Conservation (phyloP, 192 early-diverging fungal species). For the Coemansia asiatica region DNA sequence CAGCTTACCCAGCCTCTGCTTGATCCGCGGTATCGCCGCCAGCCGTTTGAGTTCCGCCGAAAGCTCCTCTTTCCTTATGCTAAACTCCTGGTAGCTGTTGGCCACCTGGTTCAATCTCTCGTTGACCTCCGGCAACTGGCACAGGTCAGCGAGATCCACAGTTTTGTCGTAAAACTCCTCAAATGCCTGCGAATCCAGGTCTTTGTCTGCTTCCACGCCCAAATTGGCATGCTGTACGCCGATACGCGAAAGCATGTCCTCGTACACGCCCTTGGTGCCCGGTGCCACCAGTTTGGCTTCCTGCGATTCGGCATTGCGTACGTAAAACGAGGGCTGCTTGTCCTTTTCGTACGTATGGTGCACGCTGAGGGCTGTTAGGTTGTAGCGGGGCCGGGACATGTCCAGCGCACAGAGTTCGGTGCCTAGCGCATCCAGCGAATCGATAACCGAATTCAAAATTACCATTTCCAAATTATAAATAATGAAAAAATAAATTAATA, state of each 20-base stretch:
- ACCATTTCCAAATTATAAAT: conserved; percentile 14
- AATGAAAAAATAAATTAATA: background rate
- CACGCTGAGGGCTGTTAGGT: conserved; percentile 37
- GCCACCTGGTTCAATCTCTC: conserved; percentile 53
- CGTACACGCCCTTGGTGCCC: conserved; percentile 54
- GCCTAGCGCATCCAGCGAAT: conserved; percentile 39
- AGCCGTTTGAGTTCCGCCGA: conserved; percentile 41
- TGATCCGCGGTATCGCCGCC: conserved; percentile 45
- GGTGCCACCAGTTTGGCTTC: conserved; percentile 54
- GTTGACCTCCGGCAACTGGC: conserved; percentile 52
- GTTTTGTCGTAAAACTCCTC: conserved; percentile 57
- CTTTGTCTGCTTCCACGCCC: conserved; percentile 35
- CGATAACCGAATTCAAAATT: conserved; percentile 34
- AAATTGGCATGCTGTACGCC: conserved; percentile 52
- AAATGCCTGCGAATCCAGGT: conserved; percentile 48
- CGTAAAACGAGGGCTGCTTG: conserved; percentile 35
- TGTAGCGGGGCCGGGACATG: conserved; percentile 43
- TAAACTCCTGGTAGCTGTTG: conserved; percentile 51
- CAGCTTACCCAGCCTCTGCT: conserved; percentile 33
- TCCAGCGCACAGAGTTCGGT: conserved; percentile 45
- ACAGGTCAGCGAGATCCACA: conserved; percentile 50
- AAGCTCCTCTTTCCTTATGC: conserved; percentile 44
- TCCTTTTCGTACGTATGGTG: conserved; percentile 45
- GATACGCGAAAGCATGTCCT: conserved; percentile 54
- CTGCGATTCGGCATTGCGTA: conserved; percentile 46